These are phyloP conservation scores for Ophiostoma piceae DNA, from an alignment of 2,329 filamentous ascomycete species.

Conservation along the genomic window DNA sequence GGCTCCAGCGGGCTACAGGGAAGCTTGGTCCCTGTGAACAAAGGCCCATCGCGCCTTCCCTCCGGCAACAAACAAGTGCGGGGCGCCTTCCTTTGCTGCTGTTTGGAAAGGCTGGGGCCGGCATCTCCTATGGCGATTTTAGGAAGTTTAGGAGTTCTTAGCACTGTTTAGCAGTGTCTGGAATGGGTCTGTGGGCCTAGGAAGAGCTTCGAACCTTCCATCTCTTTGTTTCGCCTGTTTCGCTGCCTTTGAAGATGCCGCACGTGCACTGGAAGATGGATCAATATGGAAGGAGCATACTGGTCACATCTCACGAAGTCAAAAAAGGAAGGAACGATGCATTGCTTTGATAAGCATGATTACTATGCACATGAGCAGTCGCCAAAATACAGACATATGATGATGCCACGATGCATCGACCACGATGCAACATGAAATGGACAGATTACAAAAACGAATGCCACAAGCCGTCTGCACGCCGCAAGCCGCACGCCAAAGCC, in stretches of 20 bases:
- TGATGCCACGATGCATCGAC: conserved; percentile 8
- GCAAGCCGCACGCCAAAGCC: too few relatives aligned
- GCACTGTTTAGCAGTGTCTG: not conserved
- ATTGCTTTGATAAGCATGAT: not conserved
- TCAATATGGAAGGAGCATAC: not conserved
- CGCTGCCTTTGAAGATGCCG: not conserved
- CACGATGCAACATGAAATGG: conserved; percentile 7
- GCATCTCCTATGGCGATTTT: conserved; percentile 11
- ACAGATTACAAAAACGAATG: conserved; percentile 9
- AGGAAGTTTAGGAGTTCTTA: not conserved
- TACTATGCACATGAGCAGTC: not conserved
- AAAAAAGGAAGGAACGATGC: not conserved
- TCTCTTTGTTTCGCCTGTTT: conserved; percentile 9
- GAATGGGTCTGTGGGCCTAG: conserved; percentile 17
- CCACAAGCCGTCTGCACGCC: not conserved
- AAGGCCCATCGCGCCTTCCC: not conserved
- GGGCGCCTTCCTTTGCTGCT: conserved; percentile 20
- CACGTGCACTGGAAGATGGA: not conserved
- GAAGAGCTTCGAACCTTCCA: conserved; percentile 29
- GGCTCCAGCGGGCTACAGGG: not conserved
- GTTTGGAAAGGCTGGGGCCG: conserved; percentile 20
- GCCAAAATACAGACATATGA: not conserved
- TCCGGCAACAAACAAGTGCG: conserved; percentile 19
- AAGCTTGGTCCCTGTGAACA: conserved; percentile 13
- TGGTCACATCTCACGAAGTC: not conserved